Conservation (phyloP, 2,329 filamentous ascomycete genomes). For the Ophiostoma sp. region DNA sequence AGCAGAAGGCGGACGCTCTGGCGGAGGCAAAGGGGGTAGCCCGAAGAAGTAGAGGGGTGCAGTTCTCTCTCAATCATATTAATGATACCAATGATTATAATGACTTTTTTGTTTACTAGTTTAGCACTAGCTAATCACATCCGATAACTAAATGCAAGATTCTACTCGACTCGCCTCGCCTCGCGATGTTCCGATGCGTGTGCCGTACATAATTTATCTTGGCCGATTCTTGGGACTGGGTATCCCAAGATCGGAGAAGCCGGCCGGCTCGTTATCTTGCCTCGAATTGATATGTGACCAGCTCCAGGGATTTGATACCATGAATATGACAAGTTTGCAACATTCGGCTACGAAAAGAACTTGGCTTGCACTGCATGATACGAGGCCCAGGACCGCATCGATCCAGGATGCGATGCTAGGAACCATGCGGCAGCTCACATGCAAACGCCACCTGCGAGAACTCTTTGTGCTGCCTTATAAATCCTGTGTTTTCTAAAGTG, state of each 20-base stretch:
- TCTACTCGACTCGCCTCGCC: no score
- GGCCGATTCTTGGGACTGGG: neutral
- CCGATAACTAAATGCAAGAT: neutral
- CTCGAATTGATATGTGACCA: neutral
- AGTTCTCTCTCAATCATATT: no score
- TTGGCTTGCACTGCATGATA: neutral
- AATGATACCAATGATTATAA: no score
- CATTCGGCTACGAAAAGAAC: neutral
- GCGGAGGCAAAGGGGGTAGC: neutral
- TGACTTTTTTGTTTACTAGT: neutral
- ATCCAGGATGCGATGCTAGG: neutral
- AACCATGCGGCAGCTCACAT: neutral
- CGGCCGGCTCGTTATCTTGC: neutral
- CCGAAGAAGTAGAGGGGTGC: neutral
- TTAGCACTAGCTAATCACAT: no score
- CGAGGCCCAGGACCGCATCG: neutral
- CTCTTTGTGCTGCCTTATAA: no score
- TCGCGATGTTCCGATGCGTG: no score
- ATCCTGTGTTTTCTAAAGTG: no score
- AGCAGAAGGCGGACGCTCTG: neutral
- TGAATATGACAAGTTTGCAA: neutral
- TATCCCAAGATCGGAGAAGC: neutral
- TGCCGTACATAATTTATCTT: no score
- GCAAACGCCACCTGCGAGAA: neutral
- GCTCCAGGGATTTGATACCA: no score